A percentile compares a stretch with the other conserved stretches of the same genome.
phyloP scores from a whole-genome alignment of 1,284 basidiomycete species.

The Melanopsichium pennsylvanicum region DNA sequence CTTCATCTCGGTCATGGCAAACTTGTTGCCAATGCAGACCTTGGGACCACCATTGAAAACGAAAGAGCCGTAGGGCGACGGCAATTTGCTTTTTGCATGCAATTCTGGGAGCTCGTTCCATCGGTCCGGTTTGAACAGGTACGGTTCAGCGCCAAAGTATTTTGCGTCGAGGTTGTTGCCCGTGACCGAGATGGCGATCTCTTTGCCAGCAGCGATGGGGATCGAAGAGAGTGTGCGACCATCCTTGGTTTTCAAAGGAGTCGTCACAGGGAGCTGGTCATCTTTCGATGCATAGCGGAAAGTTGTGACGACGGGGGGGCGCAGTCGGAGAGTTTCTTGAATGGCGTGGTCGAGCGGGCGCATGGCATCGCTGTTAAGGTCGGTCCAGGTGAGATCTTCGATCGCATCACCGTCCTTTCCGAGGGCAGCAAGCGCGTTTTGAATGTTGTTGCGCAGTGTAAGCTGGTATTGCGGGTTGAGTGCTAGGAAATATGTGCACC shows the following conservation, averaged over 20 bases:
- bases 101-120: conserved; percentile 49
- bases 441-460: conserved; percentile 45
- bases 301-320: conserved; percentile 51
- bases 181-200: conserved; percentile 44
- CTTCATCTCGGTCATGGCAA: conserved; percentile 55
- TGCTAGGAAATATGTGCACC: conserved; percentile 56
- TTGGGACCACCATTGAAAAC: conserved; percentile 56
- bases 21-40: conserved; percentile 57
- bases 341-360: conserved; percentile 54
- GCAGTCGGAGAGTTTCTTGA: conserved; percentile 56
- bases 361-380: conserved; percentile 48
- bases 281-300: conserved; percentile 48
- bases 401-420: conserved; percentile 44
- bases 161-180: conserved; percentile 35
- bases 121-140: conserved; percentile 54
- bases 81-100: conserved; percentile 26
- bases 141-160: conserved; percentile 56
- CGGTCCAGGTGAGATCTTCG: conserved; percentile 42
- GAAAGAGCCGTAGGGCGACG: conserved; percentile 51
- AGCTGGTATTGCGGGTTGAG: conserved; percentile 45
- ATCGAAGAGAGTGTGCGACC: conserved; percentile 51
- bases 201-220: conserved; percentile 34
- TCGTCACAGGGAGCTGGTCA: conserved; percentile 57
- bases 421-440: conserved; percentile 8
- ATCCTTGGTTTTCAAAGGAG: conserved; percentile 45